These are phyloP conservation scores for Arthrobotrys conoides DNA, from an alignment of 2,329 filamentous ascomycete genomes.

Conservation along the genomic window DNA sequence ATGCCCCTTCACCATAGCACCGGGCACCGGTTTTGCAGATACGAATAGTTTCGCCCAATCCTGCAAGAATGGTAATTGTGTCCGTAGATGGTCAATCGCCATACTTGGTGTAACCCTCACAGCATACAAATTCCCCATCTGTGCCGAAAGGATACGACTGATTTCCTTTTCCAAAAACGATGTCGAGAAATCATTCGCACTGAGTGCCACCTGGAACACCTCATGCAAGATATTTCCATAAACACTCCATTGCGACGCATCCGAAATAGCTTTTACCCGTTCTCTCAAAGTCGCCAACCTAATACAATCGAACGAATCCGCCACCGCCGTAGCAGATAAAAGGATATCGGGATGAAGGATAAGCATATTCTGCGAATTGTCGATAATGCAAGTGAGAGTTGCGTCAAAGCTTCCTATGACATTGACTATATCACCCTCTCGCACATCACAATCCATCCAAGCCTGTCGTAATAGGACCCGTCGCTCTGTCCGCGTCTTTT, in stretches of 20 bases:
- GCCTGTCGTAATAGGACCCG: constrained; percentile 84
- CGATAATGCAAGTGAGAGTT: constrained; percentile 81
- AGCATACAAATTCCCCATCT: constrained; percentile 90
- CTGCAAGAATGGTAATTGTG: constrained; percentile 85
- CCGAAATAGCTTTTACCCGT: constrained; percentile 89
- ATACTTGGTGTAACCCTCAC: constrained; percentile 81
- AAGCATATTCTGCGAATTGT: constrained; percentile 85
- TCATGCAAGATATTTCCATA: constrained; percentile 96
- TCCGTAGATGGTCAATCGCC: constrained; percentile 83
- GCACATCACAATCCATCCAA: constrained; percentile 86
- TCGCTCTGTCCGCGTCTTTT: constrained; percentile 76
- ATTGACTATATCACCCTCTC: constrained; percentile 83
- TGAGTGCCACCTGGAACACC: constrained; percentile 90
- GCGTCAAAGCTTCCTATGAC: constrained; percentile 82
- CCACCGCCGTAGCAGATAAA: constrained; percentile 92
- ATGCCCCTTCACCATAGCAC: constrained; percentile 80
- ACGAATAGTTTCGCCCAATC: constrained; percentile 89
- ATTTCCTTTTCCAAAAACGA: constrained; percentile 78
- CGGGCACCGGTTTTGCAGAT: constrained; percentile 76
- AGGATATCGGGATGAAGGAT: constrained; percentile 96
- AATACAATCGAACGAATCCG: constrained; percentile 94
- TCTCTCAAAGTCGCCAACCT: constrained; percentile 94
- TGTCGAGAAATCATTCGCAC: constrained; percentile 84
- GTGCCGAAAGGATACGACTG: constrained; percentile 77
- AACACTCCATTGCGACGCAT: constrained; percentile 82